phyloP scores from a whole-genome alignment of 1,284 basidiomycete species.

The Rhodotorula mucilaginosa region DNA sequence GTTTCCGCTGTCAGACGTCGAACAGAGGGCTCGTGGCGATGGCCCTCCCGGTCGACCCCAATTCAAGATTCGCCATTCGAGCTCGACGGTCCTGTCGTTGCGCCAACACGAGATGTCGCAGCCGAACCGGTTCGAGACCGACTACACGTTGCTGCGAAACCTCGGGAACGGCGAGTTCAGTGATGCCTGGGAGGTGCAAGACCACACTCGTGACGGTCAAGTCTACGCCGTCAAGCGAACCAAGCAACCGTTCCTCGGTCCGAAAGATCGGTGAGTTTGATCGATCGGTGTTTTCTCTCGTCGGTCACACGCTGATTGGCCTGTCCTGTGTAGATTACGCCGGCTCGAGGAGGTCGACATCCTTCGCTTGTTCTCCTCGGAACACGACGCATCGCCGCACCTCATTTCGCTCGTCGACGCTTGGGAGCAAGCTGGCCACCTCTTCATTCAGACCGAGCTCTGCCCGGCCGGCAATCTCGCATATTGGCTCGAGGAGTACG shows the following conservation, averaged over 20 bases:
- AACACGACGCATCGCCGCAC: constrained; percentile 60
- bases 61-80: constrained; percentile 40
- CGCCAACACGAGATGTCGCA: constrained; percentile 37
- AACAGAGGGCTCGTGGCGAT: constrained; percentile 7
- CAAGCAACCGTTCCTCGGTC: constrained; percentile 81
- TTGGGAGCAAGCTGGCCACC: constrained; percentile 89
- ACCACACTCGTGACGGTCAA: constrained; percentile 58
- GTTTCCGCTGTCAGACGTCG: constrained; percentile 32
- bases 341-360: constrained; percentile 95
- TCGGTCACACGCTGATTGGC: constrained; percentile 21
- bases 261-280: constrained; percentile 73
- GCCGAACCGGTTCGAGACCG: constrained; percentile 59
- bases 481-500: constrained; percentile 90
- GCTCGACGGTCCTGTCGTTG: constrained; percentile 37
- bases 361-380: constrained; percentile 68
- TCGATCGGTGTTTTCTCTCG: constrained; percentile 6
- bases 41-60: constrained; percentile 20
- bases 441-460: constrained; percentile 93
- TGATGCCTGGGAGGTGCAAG: constrained; percentile 83
- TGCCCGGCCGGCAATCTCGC: constrained; percentile 90
- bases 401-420: constrained; percentile 89
- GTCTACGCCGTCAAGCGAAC: constrained; percentile 92
- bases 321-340: constrained; percentile 60
- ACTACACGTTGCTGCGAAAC: constrained; percentile 76
- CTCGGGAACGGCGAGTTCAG: constrained; percentile 94